Evolutionary conservation across 768 basidiomycete species (phyloP).

Genomic region (Tulasnella sp.): DNA sequence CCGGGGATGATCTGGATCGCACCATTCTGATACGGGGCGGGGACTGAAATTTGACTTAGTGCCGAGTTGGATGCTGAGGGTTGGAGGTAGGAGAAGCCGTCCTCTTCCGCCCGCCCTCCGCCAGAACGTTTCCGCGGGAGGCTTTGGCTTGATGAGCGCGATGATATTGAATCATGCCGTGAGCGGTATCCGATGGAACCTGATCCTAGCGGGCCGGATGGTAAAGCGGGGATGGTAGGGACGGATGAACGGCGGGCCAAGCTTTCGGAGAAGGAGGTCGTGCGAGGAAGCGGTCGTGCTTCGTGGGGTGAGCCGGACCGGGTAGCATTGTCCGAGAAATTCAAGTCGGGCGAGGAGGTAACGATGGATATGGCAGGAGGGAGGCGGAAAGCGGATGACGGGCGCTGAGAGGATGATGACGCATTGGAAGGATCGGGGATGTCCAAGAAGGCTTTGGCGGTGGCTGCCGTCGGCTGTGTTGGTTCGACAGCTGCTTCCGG

Average conservation of each 20-base stretch:
- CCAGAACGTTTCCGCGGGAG: slow-evolving; percentile 31
- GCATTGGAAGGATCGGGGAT: neutral
- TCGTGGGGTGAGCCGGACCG: slow-evolving; percentile 12
- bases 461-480: neutral
- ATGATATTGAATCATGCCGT: slow-evolving; percentile 20
- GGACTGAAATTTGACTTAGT: slow-evolving; percentile 24
- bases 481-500: neutral
- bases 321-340: neutral
- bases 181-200: slow-evolving; percentile 1
- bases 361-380: neutral
- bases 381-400: neutral
- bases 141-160: slow-evolving; percentile 11
- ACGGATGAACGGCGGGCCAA: slow-evolving; percentile 57
- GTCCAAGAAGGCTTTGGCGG: neutral
- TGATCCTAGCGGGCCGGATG: slow-evolving; percentile 31
- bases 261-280: slow-evolving; percentile 14
- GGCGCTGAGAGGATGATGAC: slow-evolving; percentile 10
- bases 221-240: slow-evolving; percentile 58
- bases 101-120: slow-evolving; percentile 56
- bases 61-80: slow-evolving; percentile 10
- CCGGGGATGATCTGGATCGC: slow-evolving; percentile 81
- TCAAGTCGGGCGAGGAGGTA: neutral
- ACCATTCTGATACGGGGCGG: slow-evolving; percentile 66
- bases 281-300: neutral
- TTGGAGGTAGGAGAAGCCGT: slow-evolving; percentile 52